Base-by-base conservation (phyloP, 371 early-diverging fungal genomes). In the Rhizomucor pusillus region DNA sequence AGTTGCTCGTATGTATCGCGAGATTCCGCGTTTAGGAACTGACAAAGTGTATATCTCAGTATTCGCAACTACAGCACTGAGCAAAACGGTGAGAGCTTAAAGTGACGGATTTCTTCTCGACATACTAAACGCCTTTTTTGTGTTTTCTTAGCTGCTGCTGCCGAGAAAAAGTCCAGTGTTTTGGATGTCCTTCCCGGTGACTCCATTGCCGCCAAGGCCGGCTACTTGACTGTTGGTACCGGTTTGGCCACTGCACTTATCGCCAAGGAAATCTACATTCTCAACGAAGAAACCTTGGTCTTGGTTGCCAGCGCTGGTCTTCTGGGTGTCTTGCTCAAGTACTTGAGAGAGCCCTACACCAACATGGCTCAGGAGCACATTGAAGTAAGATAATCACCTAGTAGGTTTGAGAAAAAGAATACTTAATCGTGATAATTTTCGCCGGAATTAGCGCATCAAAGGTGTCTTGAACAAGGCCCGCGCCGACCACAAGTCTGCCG, bases 251-350 rank as follows among this genome's bases (percentile, higher is more conserved):
- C 96, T 43, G 91, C 85, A 70, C 75, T 91, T 57, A 85, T 97
- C 66, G 89, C 95, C 63, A 95, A 97, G 86, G 98, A 96, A 77
- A 89, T 97, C 71, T 97, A 95, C 75, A 85, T 96, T 51, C 69
- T 95, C 65, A 96, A 96, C 75, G 93, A 91, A 66, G 97, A 97
- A 75, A 84, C 94, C 44, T 76, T 95, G 56, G 90, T 95, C 49
- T 73, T 93, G 59, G 67, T 87, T 40, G 80, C 88, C 22, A 77
- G 84, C 59, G 81, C 77, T 43, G 91, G 90, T 69, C 85, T 96
- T 50, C 82, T 90, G 56, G 78, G 82, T 54, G 68, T 89, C 18
- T 78, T 92, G 57, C 82, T 88, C 73, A 84, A 83, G 69, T 82
- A 80, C 53, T 83, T 87, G 49, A 89, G 89, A 72, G 90, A 95